These are phyloP conservation scores for Cladosporium cucumerinum DNA, from an alignment of 2,329 filamentous ascomycete genomes.

Conservation along the genomic window DNA sequence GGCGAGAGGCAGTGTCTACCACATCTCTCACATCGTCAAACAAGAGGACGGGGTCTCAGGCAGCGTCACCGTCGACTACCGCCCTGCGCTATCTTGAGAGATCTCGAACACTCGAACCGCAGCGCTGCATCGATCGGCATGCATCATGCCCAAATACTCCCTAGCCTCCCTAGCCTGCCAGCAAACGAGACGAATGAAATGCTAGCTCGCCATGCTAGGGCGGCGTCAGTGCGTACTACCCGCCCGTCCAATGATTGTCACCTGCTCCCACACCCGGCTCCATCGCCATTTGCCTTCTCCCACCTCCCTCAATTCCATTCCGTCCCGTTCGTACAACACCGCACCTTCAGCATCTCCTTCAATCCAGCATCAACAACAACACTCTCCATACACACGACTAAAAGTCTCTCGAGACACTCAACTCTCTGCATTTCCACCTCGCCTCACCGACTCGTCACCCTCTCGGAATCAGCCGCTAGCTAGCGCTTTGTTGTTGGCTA, in stretches of 20 bases:
- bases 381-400: neutral
- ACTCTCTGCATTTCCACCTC: neutral
- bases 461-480: conserved; percentile 11
- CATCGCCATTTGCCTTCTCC: conserved; percentile 3
- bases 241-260: conserved; percentile 3
- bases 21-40: neutral
- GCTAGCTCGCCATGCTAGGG: neutral
- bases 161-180: neutral
- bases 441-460: conserved; percentile 1
- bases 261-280: conserved; percentile 2
- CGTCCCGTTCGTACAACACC: conserved; percentile 5
- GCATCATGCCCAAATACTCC: neutral
- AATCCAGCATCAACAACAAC: neutral
- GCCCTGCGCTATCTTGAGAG: conserved; percentile 7
- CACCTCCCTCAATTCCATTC: neutral
- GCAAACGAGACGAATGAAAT: neutral
- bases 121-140: conserved; percentile 9
- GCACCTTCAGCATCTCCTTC: conserved; percentile 1
- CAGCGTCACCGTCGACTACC: neutral
- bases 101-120: conserved; percentile 10
- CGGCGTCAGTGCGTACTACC: neutral
- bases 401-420: conserved; percentile 11
- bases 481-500: conserved; percentile 11
- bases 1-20: neutral
- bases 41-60: conserved; percentile 2